Conservation (phyloP, 2,329 filamentous ascomycete species). For the Colletotrichum destructivum region DNA sequence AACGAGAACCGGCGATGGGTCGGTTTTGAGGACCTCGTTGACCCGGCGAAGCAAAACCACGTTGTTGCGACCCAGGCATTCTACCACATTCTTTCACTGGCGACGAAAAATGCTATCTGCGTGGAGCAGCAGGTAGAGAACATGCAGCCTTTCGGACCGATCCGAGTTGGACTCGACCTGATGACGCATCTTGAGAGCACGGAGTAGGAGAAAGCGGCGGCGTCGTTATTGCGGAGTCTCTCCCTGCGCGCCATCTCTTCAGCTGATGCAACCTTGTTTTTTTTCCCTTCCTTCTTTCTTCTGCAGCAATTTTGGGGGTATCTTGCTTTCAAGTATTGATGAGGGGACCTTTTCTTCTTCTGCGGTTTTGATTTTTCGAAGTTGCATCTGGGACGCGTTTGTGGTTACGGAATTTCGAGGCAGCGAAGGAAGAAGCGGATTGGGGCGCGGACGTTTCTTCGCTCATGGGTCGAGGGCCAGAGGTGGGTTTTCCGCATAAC, state of each 20-base stretch:
- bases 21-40: slow-evolving; percentile 79
- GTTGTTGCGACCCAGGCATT: slow-evolving; percentile 82
- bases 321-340: slow-evolving; percentile 16
- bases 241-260: slow-evolving; percentile 1
- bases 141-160: slow-evolving; percentile 61
- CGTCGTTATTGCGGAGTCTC: slow-evolving; percentile 13
- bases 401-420: not conserved
- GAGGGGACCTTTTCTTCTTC: slow-evolving; percentile 1
- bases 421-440: not conserved
- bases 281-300: too few species aligned
- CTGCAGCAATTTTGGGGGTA: not conserved
- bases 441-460: not conserved
- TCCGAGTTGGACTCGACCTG: slow-evolving; percentile 57
- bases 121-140: slow-evolving; percentile 71
- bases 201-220: not conserved
- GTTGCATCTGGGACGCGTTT: not conserved
- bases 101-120: slow-evolving; percentile 74
- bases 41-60: slow-evolving; percentile 66
- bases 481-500: not conserved
- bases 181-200: slow-evolving; percentile 7
- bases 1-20: slow-evolving; percentile 62
- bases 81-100: slow-evolving; percentile 80
- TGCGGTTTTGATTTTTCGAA: slow-evolving; percentile 17
- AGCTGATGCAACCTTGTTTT: not conserved
- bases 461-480: not conserved